Evolutionary conservation across 2,329 filamentous ascomycete species (phyloP).

Genomic region (Fonsecaea erecta): DNA sequence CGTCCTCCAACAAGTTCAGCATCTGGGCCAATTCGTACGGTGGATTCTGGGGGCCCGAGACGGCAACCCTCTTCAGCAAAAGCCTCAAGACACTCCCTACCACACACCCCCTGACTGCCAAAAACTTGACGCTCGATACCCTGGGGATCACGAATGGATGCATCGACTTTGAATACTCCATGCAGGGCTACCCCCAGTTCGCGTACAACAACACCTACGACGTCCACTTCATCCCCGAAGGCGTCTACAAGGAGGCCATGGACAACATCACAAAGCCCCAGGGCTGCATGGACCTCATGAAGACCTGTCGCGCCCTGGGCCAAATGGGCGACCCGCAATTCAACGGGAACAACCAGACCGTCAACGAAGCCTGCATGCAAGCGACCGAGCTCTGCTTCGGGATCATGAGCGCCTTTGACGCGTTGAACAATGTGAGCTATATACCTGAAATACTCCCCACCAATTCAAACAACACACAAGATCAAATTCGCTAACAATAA

Average conservation of each 20-base stretch:
- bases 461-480: not conserved
- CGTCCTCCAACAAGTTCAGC: slow-evolving; percentile 49
- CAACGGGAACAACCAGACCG: slow-evolving; percentile 50
- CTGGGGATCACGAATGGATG: slow-evolving; percentile 63
- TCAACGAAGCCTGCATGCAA: slow-evolving; percentile 51
- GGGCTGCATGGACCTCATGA: slow-evolving; percentile 61
- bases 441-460: not conserved
- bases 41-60: slow-evolving; percentile 50
- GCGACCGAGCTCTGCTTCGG: slow-evolving; percentile 53
- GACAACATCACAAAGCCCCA: slow-evolving; percentile 51
- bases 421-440: slow-evolving; percentile 17
- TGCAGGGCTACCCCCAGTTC: slow-evolving; percentile 55
- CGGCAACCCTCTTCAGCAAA: slow-evolving; percentile 42
- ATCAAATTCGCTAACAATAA: not conserved
- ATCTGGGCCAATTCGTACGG: slow-evolving; percentile 49
- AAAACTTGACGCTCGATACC: slow-evolving; percentile 49
- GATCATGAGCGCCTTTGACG: slow-evolving; percentile 50
- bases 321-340: slow-evolving; percentile 56
- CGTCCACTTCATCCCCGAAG: slow-evolving; percentile 55
- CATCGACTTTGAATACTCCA: slow-evolving; percentile 57
- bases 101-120: slow-evolving; percentile 19
- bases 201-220: slow-evolving; percentile 65
- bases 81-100: slow-evolving; percentile 19
- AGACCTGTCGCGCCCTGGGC: slow-evolving; percentile 56
- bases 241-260: slow-evolving; percentile 53